Conservation (phyloP, 495 filamentous ascomycete genomes). For the Aspergillus leporis region DNA sequence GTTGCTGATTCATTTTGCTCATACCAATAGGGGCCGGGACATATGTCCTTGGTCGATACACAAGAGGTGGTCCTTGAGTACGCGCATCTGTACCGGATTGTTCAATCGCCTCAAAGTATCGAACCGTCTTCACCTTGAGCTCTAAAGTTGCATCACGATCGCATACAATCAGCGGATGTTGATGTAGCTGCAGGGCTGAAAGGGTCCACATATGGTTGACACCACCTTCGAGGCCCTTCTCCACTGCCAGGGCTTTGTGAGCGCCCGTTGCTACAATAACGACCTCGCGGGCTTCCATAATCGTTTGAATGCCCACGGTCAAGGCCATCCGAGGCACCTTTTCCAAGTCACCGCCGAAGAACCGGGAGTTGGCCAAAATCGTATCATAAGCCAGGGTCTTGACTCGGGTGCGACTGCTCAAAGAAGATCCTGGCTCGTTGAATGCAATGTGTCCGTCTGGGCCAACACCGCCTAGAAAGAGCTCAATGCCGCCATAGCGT, state of each 20-base stretch:
- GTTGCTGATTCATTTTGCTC: conserved; percentile 30
- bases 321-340: conserved; percentile 81
- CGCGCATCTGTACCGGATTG: conserved; percentile 57
- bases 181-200: conserved; percentile 76
- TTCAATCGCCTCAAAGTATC: conserved; percentile 64
- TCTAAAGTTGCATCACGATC: conserved; percentile 86
- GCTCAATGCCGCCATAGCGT: conserved; percentile 73
- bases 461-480: conserved; percentile 83
- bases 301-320: conserved; percentile 86
- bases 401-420: conserved; percentile 76
- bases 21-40: conserved; percentile 35
- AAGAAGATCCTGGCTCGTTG: conserved; percentile 82
- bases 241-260: conserved; percentile 77
- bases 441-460: conserved; percentile 88
- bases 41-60: conserved; percentile 44
- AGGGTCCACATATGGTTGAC: conserved; percentile 92
- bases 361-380: conserved; percentile 79
- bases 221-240: conserved; percentile 77
- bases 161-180: conserved; percentile 76
- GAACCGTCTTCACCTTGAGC: conserved; percentile 83
- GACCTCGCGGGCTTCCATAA: conserved; percentile 79
- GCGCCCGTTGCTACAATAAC: conserved; percentile 80
- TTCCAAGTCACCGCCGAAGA: conserved; percentile 71
- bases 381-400: conserved; percentile 89
- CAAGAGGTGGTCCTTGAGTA: conserved; percentile 55